Evolutionary conservation across 352 stramenopile genomes (phyloP).

Genomic region (Phytophthora gonapodyides): DNA sequence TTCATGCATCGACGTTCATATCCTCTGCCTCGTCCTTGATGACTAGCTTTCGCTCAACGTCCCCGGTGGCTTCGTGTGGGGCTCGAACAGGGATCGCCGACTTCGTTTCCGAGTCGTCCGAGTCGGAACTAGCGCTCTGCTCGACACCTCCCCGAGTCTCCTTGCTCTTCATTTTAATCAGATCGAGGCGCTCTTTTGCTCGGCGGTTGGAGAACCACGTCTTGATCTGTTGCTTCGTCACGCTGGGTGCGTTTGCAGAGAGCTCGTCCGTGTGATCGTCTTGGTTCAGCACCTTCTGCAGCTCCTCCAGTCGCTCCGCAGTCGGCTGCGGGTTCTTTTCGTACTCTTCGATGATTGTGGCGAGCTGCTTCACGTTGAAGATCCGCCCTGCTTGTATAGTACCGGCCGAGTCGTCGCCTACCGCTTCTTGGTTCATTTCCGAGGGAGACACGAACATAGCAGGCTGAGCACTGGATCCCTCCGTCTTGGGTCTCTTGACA

Average conservation of each 20-base stretch:
- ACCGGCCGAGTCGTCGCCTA: slow-evolving; percentile 18
- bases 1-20: slow-evolving; percentile 37
- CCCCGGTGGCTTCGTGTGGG: slow-evolving; percentile 27
- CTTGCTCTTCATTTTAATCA: slow-evolving; percentile 83
- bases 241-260: slow-evolving; percentile 41
- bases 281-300: slow-evolving; percentile 76
- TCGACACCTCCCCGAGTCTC: slow-evolving; percentile 34
- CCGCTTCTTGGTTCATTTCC: slow-evolving; percentile 19
- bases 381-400: slow-evolving; percentile 64
- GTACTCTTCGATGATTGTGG: slow-evolving; percentile 85
- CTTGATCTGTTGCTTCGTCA: slow-evolving; percentile 86
- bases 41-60: slow-evolving; percentile 13
- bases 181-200: slow-evolving; percentile 76
- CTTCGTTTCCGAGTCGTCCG: slow-evolving; percentile 31
- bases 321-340: slow-evolving; percentile 80
- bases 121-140: slow-evolving; percentile 42
- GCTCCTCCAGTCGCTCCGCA: slow-evolving; percentile 64
- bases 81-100: slow-evolving; percentile 8
- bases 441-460: background rate
- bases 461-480: slow-evolving; percentile 3
- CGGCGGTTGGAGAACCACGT: slow-evolving; percentile 86
- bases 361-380: slow-evolving; percentile 87
- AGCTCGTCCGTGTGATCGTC: slow-evolving; percentile 68
- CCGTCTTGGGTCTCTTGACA: slow-evolving; percentile 44
- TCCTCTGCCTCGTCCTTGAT: slow-evolving; percentile 38